Conservation (phyloP, 2,329 filamentous ascomycete species). For the Arthrobotrys conoides region DNA sequence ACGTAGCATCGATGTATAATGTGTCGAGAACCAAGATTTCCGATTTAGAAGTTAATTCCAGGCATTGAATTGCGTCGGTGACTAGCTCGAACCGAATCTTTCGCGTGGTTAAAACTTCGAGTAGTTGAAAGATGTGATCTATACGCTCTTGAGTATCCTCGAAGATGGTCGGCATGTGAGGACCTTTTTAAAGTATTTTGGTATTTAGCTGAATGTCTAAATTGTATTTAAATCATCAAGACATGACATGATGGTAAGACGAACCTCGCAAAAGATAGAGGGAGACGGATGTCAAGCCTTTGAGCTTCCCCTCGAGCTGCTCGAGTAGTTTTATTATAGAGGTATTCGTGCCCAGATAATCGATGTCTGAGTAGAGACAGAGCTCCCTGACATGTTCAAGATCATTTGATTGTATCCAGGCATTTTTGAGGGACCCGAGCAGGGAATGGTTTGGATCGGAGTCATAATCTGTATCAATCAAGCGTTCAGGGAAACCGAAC, state of each 20-base stretch:
- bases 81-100: slow-evolving; percentile 43
- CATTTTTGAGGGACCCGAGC: slow-evolving; percentile 27
- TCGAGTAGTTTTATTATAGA: slow-evolving; percentile 42
- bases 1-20: slow-evolving; percentile 48
- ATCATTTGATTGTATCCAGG: slow-evolving; percentile 31
- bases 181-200: slow-evolving; percentile 2
- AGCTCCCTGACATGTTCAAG: slow-evolving; percentile 34
- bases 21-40: slow-evolving; percentile 30
- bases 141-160: slow-evolving; percentile 25
- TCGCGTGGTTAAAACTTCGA: slow-evolving; percentile 11
- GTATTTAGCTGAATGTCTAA: neutral
- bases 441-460: neutral
- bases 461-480: slow-evolving; percentile 1
- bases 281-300: slow-evolving; percentile 25
- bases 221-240: neutral
- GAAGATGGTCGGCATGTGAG: slow-evolving; percentile 15
- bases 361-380: slow-evolving; percentile 47
- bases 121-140: slow-evolving; percentile 34
- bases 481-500: slow-evolving; percentile 30
- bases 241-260: neutral
- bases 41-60: slow-evolving; percentile 37
- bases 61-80: slow-evolving; percentile 43
- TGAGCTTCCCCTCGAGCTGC: slow-evolving; percentile 12
- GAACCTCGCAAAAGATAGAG: slow-evolving; percentile 43
- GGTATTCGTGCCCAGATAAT: slow-evolving; percentile 13